Base-by-base conservation (phyloP, 2,329 filamentous ascomycete species). In the Fonsecaea multimorphosa region DNA sequence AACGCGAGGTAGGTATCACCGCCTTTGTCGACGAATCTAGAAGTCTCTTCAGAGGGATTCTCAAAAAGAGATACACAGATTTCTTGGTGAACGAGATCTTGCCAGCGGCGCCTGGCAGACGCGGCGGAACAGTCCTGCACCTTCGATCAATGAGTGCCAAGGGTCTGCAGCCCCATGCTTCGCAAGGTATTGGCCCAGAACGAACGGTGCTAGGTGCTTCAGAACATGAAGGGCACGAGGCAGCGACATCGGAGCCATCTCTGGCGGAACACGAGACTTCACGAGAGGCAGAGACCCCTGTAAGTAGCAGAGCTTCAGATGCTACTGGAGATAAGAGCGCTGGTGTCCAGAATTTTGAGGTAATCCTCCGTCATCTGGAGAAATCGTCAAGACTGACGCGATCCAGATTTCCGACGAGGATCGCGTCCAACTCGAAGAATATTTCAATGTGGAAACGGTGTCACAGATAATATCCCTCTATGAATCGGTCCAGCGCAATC, bases 71-170 rank as follows among this genome's bases (percentile, higher is more conserved):
- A 71, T 97, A 93, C 77, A 94, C 93, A 3, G 93, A 97, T 76
- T 97, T 97, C 73, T 83, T 95, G 72, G 93, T 97, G 72, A 93
- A 96, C 74, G 93, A 97, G 78, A 94, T 97, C 68, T 81, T 86
- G 22, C 87, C 89, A n/a, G n/a, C n/a, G n/a, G n/a, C n/a, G n/a
- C n/a, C n/a, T n/a, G n/a, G n/a, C n/a, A n/a, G n/a, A n/a, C n/a
- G n/a, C 32, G 86, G 90, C 73, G 93, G 93, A 16, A 79, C 87
- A 61, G 91, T 96, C 14, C 77, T 95, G 59, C 92, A 94, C 76
- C 81, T 97, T 56, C 82, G 78, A 64, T 56, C 82, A 60, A 77
- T 84, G 16, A 71, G 73, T 19, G 58, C 40, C 8, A 59, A 63
- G 73, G 73, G 7, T 76, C 77, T 52, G 34, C 58, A 19, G 3